Base-by-base conservation (phyloP, 2,329 filamentous ascomycete species). In the Penicillium corylophilum region DNA sequence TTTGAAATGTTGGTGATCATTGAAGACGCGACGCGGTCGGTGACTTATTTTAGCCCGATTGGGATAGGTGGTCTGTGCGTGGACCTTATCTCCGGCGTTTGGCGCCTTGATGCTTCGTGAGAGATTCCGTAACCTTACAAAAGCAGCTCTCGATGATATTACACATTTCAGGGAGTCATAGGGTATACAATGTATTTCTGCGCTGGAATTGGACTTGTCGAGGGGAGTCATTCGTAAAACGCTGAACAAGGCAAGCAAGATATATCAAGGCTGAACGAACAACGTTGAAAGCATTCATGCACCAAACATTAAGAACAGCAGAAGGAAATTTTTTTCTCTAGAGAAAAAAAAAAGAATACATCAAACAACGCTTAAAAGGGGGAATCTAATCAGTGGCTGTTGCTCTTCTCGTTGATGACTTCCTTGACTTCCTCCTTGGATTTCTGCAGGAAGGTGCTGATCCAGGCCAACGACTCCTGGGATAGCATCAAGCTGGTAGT, bases 401-500 rank as follows among this genome's bases (percentile, higher is more conserved):
- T 71, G 40, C 67, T 64, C 56, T 71, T 68, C 56, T 87, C 82
- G 55, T 79, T 79, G 51, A 75, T 68, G 16, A 74, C 68, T 50
- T 82, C 78, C 70, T 84, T 81, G 39, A 77, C 77, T 62, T 87
- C 79, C 23, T 79, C 75, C 75, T 87, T 88, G 77, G 86, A 84
- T 59, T 76, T 72, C 53, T 79, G 76, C 44, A 90, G 66, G 61
- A 83, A 79, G 47, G 75, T 75, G 66, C 80, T 80, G 57, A 88
- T 64, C 79, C 82, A 87, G 48, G 74, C 75, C 47, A 89, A 71
- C 1, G 83, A 81, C 71, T 90, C 86, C 59, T 79, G 81, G 44
- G 82, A 82, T 44, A 91, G 77, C 44, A 89, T 79, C 44, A 90
- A 75, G 22, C 82, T 80, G 13, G 88, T 89, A 46, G 81, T 82